A percentile compares a stretch with the other conserved stretches of the same genome.
Conservation (phyloP, 2,329 filamentous ascomycete genomes). For the Alternaria hordeiaustralica region DNA sequence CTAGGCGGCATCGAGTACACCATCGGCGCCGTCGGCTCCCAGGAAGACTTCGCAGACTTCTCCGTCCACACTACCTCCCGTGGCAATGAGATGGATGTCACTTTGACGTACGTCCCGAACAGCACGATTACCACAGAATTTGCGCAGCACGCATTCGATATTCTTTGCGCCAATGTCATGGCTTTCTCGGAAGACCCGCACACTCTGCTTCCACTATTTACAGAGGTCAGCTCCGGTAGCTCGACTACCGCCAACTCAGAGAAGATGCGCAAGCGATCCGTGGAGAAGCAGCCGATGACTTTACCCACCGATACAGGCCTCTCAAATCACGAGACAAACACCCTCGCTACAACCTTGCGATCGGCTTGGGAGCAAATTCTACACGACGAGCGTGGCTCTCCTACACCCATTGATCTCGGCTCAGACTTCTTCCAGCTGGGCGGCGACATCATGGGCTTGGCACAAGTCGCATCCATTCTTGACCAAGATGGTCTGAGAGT, state of each 20-base stretch:
- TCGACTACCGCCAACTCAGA: constrained; percentile 33
- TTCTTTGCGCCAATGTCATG: constrained; percentile 36
- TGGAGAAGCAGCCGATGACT: constrained; percentile 30
- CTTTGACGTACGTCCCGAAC: constrained; percentile 41
- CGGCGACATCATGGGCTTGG: constrained; percentile 44
- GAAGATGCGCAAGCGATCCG: constrained; percentile 28
- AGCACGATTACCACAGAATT: constrained; percentile 60
- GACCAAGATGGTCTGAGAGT: constrained; percentile 34
- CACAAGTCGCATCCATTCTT: constrained; percentile 40
- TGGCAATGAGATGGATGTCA: constrained; percentile 35
- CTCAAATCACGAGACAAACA: constrained; percentile 29
- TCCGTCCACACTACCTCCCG: constrained; percentile 37
- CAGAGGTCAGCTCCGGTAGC: constrained; percentile 33
- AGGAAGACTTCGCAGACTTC: constrained; percentile 45
- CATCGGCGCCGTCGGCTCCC: constrained; percentile 36
- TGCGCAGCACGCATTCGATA: constrained; percentile 55
- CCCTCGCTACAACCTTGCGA: constrained; percentile 32
- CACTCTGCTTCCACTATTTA: constrained; percentile 33
- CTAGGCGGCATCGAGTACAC: constrained; percentile 48
- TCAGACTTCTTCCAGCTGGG: constrained; percentile 45
- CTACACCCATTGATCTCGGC: constrained; percentile 25
- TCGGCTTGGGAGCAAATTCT: constrained; percentile 42
- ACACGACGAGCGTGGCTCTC: constrained; percentile 30
- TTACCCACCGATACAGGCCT: constrained; percentile 38
- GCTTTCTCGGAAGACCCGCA: constrained; percentile 38